These are phyloP conservation scores for Termitomyces sp. DNA, from an alignment of 768 basidiomycete species.

Conservation along the genomic window DNA sequence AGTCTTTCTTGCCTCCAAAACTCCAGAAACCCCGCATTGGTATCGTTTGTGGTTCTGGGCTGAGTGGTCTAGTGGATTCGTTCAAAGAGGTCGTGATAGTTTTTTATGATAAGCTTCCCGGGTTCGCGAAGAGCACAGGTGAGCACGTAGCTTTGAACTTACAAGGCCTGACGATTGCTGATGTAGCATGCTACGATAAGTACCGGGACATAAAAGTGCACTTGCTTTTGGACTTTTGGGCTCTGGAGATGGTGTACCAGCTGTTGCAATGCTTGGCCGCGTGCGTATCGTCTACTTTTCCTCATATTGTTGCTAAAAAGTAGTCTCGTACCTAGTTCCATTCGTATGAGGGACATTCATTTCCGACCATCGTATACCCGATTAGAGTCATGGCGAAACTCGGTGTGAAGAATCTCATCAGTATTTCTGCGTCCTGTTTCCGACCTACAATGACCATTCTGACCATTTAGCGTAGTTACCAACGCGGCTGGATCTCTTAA, in stretches of 20 bases:
- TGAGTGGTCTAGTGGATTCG: conserved; percentile 67
- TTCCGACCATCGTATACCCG: conserved; percentile 71
- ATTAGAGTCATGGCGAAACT: conserved; percentile 75
- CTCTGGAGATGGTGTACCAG: conserved; percentile 58
- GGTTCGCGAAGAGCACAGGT: conserved; percentile 81
- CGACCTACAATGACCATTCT: neutral
- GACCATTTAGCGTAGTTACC: conserved; percentile 50
- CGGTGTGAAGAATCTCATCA: conserved; percentile 72
- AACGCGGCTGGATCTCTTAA: conserved; percentile 87
- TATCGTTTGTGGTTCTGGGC: conserved; percentile 85
- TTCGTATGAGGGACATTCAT: conserved; percentile 77
- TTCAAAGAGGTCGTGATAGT: conserved; percentile 56
- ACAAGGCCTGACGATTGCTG: neutral
- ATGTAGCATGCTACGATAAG: conserved; percentile 32
- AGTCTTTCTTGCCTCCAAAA: conserved; percentile 27
- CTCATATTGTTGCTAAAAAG: neutral
- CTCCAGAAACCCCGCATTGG: conserved; percentile 58
- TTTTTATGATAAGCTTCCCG: conserved; percentile 64
- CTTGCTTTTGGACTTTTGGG: conserved; percentile 82
- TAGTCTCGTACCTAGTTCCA: conserved; percentile 53
- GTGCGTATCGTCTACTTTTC: conserved; percentile 34
- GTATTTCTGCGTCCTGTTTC: conserved; percentile 35
- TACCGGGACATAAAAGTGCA: conserved; percentile 75
- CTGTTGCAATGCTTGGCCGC: conserved; percentile 87
- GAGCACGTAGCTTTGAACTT: conserved; percentile 11